Evolutionary conservation across 2,329 filamentous ascomycete genomes (phyloP).

Genomic region (Ascomycota sp.): DNA sequence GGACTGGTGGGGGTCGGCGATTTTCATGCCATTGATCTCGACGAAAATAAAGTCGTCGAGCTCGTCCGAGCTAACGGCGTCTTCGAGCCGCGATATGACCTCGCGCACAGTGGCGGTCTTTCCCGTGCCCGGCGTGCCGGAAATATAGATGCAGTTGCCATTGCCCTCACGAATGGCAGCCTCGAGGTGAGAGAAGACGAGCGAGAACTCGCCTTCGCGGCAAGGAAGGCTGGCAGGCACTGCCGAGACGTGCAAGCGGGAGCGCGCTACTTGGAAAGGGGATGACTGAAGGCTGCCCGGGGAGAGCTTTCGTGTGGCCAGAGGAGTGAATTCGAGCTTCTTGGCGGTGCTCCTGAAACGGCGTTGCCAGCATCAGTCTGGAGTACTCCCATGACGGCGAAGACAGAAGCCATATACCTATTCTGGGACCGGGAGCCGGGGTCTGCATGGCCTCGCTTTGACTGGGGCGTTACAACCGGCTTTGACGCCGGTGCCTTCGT

Average conservation of each 20-base stretch:
- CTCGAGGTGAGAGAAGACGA: constrained; percentile 83
- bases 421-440: constrained; percentile 12
- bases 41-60: constrained; percentile 97
- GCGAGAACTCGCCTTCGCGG: constrained; percentile 72
- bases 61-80: constrained; percentile 71
- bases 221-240: constrained; percentile 79
- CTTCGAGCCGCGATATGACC: constrained; percentile 71
- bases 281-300: constrained; percentile 54
- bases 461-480: constrained; percentile 11
- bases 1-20: constrained; percentile 89
- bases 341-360: constrained; percentile 27
- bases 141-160: constrained; percentile 95
- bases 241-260: constrained; percentile 75
- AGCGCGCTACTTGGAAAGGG: constrained; percentile 77
- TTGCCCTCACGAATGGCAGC: constrained; percentile 82
- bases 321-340: constrained; percentile 77
- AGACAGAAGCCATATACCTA: constrained; percentile 5
- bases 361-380: constrained; percentile 20
- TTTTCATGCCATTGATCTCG: constrained; percentile 99
- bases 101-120: constrained; percentile 96
- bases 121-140: constrained; percentile 89
- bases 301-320: constrained; percentile 71
- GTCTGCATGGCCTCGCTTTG: constrained; percentile 9
- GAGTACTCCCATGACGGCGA: too few species aligned
- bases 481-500: constrained; percentile 12